Percentiles rank a stretch among this genome's conserved stretches.
These are phyloP conservation scores for Fomitopsis palustris DNA, from an alignment of 1,284 basidiomycete genomes.

Conservation along the genomic window DNA sequence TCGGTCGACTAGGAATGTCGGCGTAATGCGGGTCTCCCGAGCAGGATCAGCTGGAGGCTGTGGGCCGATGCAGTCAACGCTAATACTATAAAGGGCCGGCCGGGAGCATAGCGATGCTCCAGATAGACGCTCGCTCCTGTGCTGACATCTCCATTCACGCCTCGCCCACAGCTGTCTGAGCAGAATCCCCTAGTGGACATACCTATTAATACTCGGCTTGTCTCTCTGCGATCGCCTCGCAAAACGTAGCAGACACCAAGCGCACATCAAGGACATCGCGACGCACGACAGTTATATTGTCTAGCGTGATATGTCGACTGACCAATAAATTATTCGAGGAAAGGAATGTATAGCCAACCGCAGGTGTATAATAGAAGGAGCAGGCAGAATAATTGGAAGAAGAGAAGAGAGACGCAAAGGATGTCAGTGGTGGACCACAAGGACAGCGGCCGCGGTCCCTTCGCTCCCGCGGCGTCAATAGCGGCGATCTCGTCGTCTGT, in stretches of 20 bases:
- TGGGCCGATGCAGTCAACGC: background rate
- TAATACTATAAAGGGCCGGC: background rate
- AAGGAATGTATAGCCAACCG: background rate
- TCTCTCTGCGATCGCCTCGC: no score
- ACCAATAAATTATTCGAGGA: background rate
- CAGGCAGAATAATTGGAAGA: background rate
- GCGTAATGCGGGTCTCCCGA: background rate
- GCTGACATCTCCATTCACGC: background rate
- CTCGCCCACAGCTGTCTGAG: background rate
- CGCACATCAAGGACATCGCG: no score
- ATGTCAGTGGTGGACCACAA: background rate
- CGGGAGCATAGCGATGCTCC: background rate
- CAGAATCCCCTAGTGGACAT: no score
- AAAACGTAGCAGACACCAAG: no score
- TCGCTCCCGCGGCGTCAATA: slow-evolving; percentile 54
- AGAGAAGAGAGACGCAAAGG: background rate
- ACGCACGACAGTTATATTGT: no score
- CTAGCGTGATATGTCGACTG: background rate
- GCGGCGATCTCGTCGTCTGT: slow-evolving; percentile 50
- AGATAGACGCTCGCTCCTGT: background rate
- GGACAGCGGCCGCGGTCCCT: slow-evolving; percentile 22
- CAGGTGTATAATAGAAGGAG: background rate
- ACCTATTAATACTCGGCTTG: no score
- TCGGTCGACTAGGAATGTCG: background rate
- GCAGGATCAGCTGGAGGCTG: background rate